Evolutionary conservation across 305 asterid genomes (phyloP), one percentile per base, ranked within the genome.

Genomic region (Fraxinus paxiana): DNA sequence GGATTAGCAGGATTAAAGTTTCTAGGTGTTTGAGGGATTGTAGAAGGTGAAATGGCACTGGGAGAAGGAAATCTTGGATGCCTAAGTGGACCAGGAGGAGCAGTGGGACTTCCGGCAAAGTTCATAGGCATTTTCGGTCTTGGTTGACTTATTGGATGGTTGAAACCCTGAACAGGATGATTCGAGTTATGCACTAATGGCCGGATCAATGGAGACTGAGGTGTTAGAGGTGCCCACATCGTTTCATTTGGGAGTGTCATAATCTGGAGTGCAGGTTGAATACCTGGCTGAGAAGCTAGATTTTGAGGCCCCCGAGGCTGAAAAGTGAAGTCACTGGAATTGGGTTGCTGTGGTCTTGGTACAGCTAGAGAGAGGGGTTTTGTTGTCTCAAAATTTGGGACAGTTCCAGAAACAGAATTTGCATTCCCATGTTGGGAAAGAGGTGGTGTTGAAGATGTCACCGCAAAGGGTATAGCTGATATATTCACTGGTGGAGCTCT

Each of bases 261-360:
- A 48, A 74, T 85, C 63, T 86, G 93, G 51, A 67, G 85, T 22
- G 79, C 35, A 72, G 88, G 87, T 59, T 85, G 97, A 81, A 80
- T 79, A 76, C 77, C 61, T 76, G 87, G 92, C 89, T 92, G 94
- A 71, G 92, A 69, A 71, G 86, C 83, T 43, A 90, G 78, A 86
- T 82, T 84, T 31, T 85, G 94, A 10, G 91, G 92, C 75, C 88
- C 88, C 79, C 85, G 96, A 70, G 96, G 95, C 86, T 86, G 98
- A 87, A 94, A 95, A 69, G 97, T 90, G 80, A 95, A 95, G 88
- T 93, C 96, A 79, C 84, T 79, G 20, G 92, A 87, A 84, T 86
- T 86, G 18, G 97, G 89, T 71, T 84, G 95, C 83, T 83, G 98
- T 30, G 92, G 96, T 80, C 93, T 90, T 73, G 88, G 86, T 78